phyloP scores from a whole-genome alignment of 306 rosid genomes.

The Cicer arietinum region DNA sequence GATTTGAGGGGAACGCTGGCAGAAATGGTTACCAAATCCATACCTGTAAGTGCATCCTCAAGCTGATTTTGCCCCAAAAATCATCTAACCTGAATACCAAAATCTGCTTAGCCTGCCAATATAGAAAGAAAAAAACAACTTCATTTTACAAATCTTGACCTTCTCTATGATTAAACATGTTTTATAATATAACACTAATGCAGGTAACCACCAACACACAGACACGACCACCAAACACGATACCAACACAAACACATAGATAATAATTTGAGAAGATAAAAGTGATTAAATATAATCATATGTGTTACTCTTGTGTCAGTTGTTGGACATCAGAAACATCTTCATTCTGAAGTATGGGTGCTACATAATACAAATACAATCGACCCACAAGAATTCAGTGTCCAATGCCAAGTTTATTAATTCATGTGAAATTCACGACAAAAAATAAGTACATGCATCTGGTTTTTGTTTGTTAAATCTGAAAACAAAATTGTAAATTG shows the following conservation, averaged over 20 bases:
- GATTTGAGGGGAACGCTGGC: conserved; percentile 96
- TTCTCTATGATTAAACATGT: not conserved
- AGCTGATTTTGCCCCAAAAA: conserved; percentile 87
- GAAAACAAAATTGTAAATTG: not conserved
- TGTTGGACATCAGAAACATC: too few species aligned
- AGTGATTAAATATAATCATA: too few species aligned
- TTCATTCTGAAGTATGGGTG: too few species aligned
- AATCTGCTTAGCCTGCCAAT: conserved; percentile 13
- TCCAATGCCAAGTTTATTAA: conserved; percentile 1
- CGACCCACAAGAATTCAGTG: not conserved
- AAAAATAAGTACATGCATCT: not conserved
- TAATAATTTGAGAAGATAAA: too few species aligned
- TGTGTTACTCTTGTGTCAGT: too few species aligned
- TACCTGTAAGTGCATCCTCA: conserved; percentile 81
- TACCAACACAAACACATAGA: too few species aligned
- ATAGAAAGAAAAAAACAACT: not conserved
- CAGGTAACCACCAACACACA: not conserved
- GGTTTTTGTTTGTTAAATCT: not conserved
- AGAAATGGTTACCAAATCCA: conserved; percentile 89
- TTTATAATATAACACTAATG: not conserved
- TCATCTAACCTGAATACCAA: conserved; percentile 67
- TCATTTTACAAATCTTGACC: not conserved
- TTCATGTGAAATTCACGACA: not conserved
- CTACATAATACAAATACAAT: too few species aligned
- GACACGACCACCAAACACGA: too few species aligned